phyloP scores from a whole-genome alignment of 371 early-diverging fungal genomes.

The Circinella minor region DNA sequence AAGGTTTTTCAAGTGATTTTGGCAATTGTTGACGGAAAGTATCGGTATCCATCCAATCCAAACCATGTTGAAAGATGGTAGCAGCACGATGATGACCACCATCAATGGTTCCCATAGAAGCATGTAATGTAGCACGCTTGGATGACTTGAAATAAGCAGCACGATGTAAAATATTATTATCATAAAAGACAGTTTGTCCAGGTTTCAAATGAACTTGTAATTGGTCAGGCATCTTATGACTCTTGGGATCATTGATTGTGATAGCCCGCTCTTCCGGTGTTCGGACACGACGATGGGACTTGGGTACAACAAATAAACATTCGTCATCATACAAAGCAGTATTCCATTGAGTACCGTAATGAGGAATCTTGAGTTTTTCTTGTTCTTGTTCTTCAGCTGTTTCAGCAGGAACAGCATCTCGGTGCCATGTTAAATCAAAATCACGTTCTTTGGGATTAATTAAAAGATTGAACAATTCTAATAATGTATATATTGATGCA shows the following conservation, averaged over 20 bases:
- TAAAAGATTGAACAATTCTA: conserved; percentile 60
- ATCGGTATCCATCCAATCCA: conserved; percentile 54
- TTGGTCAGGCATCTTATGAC: conserved; percentile 54
- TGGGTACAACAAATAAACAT: conserved; percentile 56
- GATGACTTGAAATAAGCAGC: conserved; percentile 47
- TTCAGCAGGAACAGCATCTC: conserved; percentile 56
- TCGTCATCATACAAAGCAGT: conserved; percentile 61
- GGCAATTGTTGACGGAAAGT: conserved; percentile 46
- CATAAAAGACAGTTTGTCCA: conserved; percentile 64
- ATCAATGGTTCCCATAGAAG: conserved; percentile 59
- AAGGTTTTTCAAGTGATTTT: conserved; percentile 39
- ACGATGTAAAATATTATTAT: conserved; percentile 62
- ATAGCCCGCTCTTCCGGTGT: conserved; percentile 51
- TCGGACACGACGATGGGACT: conserved; percentile 53
- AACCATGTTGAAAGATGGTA: conserved; percentile 59
- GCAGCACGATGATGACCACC: conserved; percentile 58
- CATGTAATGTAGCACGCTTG: conserved; percentile 61
- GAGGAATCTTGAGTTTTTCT: conserved; percentile 50
- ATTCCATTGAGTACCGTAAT: conserved; percentile 66
- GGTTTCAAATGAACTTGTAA: conserved; percentile 48
- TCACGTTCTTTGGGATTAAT: conserved; percentile 56
- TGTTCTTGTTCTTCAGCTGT: conserved; percentile 46
- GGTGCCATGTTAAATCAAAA: conserved; percentile 60
- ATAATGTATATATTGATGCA: too few species aligned
- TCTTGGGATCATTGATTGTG: conserved; percentile 55